Evolutionary conservation across 1,284 basidiomycete genomes (phyloP).

Genomic region (Malassezia pachydermatis): DNA sequence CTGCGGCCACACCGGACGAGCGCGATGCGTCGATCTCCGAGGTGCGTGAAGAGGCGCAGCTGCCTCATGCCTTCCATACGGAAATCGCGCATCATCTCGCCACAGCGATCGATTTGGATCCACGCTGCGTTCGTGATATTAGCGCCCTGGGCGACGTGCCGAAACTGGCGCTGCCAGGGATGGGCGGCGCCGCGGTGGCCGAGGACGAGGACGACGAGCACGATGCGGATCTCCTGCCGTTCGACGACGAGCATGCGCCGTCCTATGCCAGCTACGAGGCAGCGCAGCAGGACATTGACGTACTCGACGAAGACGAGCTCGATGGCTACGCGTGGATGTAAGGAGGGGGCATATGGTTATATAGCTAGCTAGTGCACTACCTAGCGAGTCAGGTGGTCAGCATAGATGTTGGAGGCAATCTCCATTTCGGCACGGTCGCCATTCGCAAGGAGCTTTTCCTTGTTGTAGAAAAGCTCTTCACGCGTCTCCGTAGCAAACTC

Average conservation of each 20-base stretch:
- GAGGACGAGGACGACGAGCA: constrained; percentile 14
- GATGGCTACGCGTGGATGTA: constrained; percentile 6
- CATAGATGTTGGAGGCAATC: constrained; percentile 47
- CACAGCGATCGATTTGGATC: constrained; percentile 36
- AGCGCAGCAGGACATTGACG: neutral
- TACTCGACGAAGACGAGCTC: neutral
- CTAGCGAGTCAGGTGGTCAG: constrained; percentile 43
- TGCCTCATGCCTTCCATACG: constrained; percentile 20
- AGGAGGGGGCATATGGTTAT: too few relatives aligned
- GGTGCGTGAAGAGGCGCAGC: constrained; percentile 11
- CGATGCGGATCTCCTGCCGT: neutral
- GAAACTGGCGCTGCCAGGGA: constrained; percentile 12
- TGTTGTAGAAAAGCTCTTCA: constrained; percentile 97
- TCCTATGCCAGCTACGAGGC: too few relatives aligned
- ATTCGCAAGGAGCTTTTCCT: constrained; percentile 79
- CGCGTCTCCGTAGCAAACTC: constrained; percentile 87
- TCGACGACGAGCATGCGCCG: too few relatives aligned
- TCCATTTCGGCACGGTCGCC: constrained; percentile 94
- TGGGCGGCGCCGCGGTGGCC: constrained; percentile 5
- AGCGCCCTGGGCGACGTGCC: constrained; percentile 16
- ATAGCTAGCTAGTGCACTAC: too few relatives aligned
- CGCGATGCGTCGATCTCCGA: constrained; percentile 8
- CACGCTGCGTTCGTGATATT: constrained; percentile 17
- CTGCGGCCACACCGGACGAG: constrained; percentile 2
- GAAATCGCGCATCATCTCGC: constrained; percentile 38